These are phyloP conservation scores for Beauveria pseudobassiana DNA, from an alignment of 2,329 filamentous ascomycete species.

Conservation along the genomic window DNA sequence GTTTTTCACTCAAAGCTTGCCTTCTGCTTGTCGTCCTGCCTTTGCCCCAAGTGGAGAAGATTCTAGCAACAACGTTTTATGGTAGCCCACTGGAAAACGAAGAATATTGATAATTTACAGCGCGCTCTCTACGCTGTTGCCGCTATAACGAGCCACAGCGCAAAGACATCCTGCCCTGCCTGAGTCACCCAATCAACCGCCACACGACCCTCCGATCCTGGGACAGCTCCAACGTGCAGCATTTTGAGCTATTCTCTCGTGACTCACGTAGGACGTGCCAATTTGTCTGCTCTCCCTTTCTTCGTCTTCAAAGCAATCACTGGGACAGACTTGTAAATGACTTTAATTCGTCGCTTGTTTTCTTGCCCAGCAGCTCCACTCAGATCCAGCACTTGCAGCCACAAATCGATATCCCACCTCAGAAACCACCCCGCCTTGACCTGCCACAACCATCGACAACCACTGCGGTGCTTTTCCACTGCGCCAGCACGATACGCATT, in stretches of 20 bases:
- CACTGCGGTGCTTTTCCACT: slow-evolving; percentile 22
- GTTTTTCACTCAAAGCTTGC: no score
- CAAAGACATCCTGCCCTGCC: not conserved
- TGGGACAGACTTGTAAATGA: slow-evolving; percentile 5
- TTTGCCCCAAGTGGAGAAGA: not conserved
- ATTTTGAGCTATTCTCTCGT: not conserved
- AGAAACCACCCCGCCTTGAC: slow-evolving; percentile 7
- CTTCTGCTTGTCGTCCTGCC: not conserved
- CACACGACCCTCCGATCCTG: slow-evolving; percentile 1
- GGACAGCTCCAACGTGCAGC: not conserved
- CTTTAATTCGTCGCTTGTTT: not conserved
- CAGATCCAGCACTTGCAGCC: not conserved
- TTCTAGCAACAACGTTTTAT: not conserved
- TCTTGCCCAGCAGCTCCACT: not conserved
- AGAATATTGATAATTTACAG: not conserved
- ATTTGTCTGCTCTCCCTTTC: not conserved
- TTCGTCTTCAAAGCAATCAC: not conserved
- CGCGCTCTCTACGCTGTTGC: not conserved
- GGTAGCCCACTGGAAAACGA: no score
- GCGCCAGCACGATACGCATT: slow-evolving; percentile 23
- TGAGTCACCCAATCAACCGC: slow-evolving; percentile 6
- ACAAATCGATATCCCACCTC: slow-evolving; percentile 2
- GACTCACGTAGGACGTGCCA: slow-evolving; percentile 3
- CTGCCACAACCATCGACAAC: not conserved
- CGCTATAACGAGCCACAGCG: no score